These are phyloP conservation scores for Trypanosoma mega DNA, from an alignment of 208 protist genomes.

Conservation along the genomic window DNA sequence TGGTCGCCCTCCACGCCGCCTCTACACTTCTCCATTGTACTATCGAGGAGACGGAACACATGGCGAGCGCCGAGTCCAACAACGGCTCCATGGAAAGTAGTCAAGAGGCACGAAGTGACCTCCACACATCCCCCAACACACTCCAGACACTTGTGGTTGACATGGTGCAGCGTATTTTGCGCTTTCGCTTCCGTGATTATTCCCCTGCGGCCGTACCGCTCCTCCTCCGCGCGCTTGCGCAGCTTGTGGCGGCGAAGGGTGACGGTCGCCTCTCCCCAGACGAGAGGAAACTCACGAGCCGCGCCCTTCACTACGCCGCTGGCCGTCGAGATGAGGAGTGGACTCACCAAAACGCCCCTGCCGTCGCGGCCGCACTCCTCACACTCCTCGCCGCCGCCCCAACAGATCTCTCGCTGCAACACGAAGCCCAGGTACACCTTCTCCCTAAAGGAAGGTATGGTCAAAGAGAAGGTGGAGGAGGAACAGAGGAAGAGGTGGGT, in stretches of 20 bases:
- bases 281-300: constrained; percentile 3
- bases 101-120: too few species aligned
- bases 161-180: constrained; percentile 2
- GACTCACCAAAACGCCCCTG: not conserved
- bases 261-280: not conserved
- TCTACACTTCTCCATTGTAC: too few species aligned
- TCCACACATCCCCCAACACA: not conserved
- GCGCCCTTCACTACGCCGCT: constrained; percentile 12
- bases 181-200: constrained; percentile 18
- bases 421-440: too few species aligned
- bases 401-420: too few species aligned
- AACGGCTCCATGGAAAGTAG: too few species aligned
- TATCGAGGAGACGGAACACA: too few species aligned
- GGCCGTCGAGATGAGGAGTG: not conserved
- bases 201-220: constrained; percentile 17
- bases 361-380: not conserved
- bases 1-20: too few species aligned
- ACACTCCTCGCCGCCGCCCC: not conserved
- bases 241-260: not conserved
- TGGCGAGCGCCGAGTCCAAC: too few species aligned
- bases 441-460: too few species aligned
- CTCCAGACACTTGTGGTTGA: constrained; percentile 7
- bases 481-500: too few species aligned
- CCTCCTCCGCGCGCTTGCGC: constrained; percentile 19
- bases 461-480: too few species aligned